These are phyloP conservation scores for Colletotrichum cuscutae DNA, from an alignment of 2,329 filamentous ascomycete genomes.

Conservation along the genomic window DNA sequence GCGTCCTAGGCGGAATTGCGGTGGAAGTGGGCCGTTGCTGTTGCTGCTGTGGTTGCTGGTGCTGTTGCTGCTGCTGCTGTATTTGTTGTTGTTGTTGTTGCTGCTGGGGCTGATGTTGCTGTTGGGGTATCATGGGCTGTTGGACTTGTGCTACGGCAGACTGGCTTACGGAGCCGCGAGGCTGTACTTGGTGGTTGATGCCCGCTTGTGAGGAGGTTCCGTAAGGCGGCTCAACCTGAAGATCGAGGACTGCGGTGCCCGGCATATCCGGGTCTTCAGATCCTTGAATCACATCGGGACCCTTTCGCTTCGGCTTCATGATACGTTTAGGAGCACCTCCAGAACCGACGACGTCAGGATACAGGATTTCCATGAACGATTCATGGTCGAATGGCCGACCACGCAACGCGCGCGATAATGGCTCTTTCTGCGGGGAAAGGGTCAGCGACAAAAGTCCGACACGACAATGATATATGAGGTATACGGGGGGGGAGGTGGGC, in stretches of 20 bases:
- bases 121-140: conserved; percentile 38
- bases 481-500: background rate
- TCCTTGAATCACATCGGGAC: conserved; percentile 55
- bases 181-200: conserved; percentile 37
- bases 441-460: conserved; percentile 35
- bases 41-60: conserved; percentile 35
- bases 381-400: conserved; percentile 70
- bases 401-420: conserved; percentile 65
- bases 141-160: conserved; percentile 39
- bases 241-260: conserved; percentile 57
- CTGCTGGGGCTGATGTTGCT: conserved; percentile 35
- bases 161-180: conserved; percentile 43
- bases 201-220: conserved; percentile 36
- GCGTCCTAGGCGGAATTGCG: conserved; percentile 50
- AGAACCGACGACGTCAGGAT: conserved; percentile 69
- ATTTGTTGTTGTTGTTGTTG: conserved; percentile 30
- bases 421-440: conserved; percentile 58
- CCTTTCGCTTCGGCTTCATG: conserved; percentile 64
- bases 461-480: background rate
- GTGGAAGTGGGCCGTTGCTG: conserved; percentile 44
- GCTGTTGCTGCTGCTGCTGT: conserved; percentile 36
- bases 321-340: conserved; percentile 69
- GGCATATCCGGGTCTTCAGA: conserved; percentile 59
- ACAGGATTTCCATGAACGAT: conserved; percentile 69
- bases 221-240: conserved; percentile 49